Evolutionary conservation across 768 basidiomycete species (phyloP).

Genomic region (Mycena amicta): DNA sequence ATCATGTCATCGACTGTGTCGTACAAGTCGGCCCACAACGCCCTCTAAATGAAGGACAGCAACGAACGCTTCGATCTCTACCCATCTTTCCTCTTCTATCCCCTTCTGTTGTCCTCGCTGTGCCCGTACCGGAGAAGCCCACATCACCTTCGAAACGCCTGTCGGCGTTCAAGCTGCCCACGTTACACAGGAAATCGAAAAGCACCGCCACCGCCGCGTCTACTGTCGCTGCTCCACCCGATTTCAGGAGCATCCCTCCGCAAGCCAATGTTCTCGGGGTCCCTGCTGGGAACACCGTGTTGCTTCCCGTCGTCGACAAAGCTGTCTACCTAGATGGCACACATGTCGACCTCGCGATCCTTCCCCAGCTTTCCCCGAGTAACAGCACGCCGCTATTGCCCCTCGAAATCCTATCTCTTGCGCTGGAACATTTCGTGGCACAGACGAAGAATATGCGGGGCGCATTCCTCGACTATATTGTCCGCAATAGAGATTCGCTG

Average conservation of each 20-base stretch:
- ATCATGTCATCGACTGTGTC: slow-evolving; percentile 18
- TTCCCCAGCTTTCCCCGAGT: slow-evolving; percentile 29
- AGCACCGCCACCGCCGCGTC: slow-evolving; percentile 1
- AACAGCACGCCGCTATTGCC: slow-evolving; percentile 21
- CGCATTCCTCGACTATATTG: slow-evolving; percentile 32
- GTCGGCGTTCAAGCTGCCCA: slow-evolving; percentile 17
- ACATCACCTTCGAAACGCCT: not conserved
- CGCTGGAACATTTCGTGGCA: slow-evolving; percentile 30
- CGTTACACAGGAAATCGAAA: slow-evolving; percentile 19
- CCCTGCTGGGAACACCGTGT: slow-evolving; percentile 9
- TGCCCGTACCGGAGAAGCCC: slow-evolving; percentile 10
- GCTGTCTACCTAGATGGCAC: slow-evolving; percentile 34
- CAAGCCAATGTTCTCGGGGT: slow-evolving; percentile 17
- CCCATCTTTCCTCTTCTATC: slow-evolving; percentile 23
- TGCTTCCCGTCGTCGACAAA: slow-evolving; percentile 28
- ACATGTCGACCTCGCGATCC: slow-evolving; percentile 22
- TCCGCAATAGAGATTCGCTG: slow-evolving; percentile 24
- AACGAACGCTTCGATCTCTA: slow-evolving; percentile 28
- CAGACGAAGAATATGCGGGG: slow-evolving; percentile 31
- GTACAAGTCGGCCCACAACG: slow-evolving; percentile 14
- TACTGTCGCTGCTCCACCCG: not conserved
- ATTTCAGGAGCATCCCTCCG: slow-evolving; percentile 5
- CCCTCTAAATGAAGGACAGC: slow-evolving; percentile 22
- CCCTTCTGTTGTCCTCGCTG: not conserved
- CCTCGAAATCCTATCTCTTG: slow-evolving; percentile 29